These are phyloP conservation scores for Podaxis sp. DNA, from an alignment of 768 basidiomycete genomes.

Conservation along the genomic window DNA sequence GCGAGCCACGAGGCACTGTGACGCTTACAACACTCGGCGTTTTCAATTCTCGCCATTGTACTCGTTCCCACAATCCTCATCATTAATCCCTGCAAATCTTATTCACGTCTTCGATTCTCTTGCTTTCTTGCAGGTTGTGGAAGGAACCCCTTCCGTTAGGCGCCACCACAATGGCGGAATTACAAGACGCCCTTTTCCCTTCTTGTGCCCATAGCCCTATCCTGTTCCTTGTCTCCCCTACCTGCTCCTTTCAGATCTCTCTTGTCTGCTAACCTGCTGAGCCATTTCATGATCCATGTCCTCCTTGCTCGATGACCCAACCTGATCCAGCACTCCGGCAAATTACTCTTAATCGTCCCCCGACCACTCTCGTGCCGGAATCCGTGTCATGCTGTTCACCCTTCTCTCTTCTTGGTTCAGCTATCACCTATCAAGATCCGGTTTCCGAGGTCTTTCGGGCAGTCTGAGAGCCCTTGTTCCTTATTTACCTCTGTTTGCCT, in stretches of 20 bases:
- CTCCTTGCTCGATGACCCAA: background rate
- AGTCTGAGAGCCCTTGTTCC: conserved; percentile 21
- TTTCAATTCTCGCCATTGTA: conserved; percentile 9
- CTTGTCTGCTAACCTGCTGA: background rate
- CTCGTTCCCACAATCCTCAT: conserved; percentile 10
- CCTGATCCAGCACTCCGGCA: conserved; percentile 5
- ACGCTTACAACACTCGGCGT: conserved; percentile 10
- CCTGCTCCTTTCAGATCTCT: background rate
- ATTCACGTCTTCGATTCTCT: background rate
- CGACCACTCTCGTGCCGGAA: conserved; percentile 23
- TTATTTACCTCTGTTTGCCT: background rate
- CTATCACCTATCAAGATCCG: conserved; percentile 43
- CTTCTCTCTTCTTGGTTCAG: conserved; percentile 19
- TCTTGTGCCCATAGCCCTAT: background rate
- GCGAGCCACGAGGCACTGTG: conserved; percentile 20
- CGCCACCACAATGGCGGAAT: conserved; percentile 16
- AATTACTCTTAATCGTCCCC: conserved; percentile 11
- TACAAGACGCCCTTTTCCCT: conserved; percentile 1
- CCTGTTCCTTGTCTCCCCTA: conserved; percentile 1
- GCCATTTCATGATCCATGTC: background rate
- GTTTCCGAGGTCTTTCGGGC: conserved; percentile 31
- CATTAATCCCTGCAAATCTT: conserved; percentile 9
- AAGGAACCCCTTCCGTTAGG: background rate
- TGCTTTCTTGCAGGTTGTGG: background rate
- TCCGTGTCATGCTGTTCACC: conserved; percentile 25